These are phyloP conservation scores for Talaromyces stipitatus DNA, from an alignment of 495 filamentous ascomycete species.

Conservation along the genomic window DNA sequence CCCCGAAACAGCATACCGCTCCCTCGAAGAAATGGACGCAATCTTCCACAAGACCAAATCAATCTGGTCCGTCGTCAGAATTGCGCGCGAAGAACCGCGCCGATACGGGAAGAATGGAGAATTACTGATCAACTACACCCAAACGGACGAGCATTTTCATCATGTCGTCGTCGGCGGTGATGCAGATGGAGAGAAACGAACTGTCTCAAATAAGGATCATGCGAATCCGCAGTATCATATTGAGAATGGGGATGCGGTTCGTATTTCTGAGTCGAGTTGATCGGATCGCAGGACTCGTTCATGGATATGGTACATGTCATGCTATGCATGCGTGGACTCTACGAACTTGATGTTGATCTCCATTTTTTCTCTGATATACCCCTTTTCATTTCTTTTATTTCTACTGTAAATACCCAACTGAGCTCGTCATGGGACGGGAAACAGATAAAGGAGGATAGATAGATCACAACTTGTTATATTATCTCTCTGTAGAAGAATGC, in stretches of 20 bases:
- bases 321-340: neutral
- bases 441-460: neutral
- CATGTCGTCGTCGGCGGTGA: constrained; percentile 20
- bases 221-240: constrained; percentile 10
- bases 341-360: neutral
- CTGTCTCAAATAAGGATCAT: constrained; percentile 4
- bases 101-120: constrained; percentile 68
- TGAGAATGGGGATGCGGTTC: constrained; percentile 18
- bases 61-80: constrained; percentile 50
- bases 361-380: neutral
- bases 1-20: constrained; percentile 66
- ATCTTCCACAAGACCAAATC: constrained; percentile 60
- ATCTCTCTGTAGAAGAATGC: neutral
- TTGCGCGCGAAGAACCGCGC: constrained; percentile 52
- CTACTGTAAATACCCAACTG: too few relatives aligned
- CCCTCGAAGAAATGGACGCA: constrained; percentile 66
- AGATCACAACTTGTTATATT: neutral
- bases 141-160: constrained; percentile 37
- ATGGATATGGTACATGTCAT: neutral
- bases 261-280: constrained; percentile 2
- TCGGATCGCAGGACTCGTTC: neutral
- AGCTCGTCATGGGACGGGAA: too few relatives aligned
- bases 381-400: neutral
- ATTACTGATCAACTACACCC: constrained; percentile 53
- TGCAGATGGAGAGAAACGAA: constrained; percentile 19